phyloP scores from a whole-genome alignment of 345 rosid genomes.

The Tarenaya hassleriana region DNA sequence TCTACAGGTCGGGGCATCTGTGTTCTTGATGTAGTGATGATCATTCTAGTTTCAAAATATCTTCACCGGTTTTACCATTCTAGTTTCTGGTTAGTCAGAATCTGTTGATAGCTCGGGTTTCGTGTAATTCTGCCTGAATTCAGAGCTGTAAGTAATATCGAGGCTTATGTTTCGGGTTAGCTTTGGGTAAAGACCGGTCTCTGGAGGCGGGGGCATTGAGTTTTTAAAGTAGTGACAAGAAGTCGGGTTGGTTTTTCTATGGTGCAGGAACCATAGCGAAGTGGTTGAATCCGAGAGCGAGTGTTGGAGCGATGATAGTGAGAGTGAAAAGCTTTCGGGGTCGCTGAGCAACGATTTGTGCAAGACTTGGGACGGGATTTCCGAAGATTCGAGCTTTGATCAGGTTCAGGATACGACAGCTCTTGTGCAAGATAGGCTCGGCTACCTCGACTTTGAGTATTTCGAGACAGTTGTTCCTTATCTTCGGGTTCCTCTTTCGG shows the following conservation, averaged over 20 bases:
- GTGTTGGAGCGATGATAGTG: constrained; percentile 65
- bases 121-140: neutral
- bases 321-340: constrained; percentile 50
- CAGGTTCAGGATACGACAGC: constrained; percentile 35
- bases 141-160: no score
- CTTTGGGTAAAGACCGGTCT: neutral
- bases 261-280: constrained; percentile 35
- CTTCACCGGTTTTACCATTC: neutral
- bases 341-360: constrained; percentile 44
- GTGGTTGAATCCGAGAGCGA: constrained; percentile 44
- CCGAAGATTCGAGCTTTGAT: constrained; percentile 58
- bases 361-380: constrained; percentile 60
- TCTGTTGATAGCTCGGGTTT: no score
- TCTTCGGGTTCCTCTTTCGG: constrained; percentile 55
- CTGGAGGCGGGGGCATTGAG: neutral
- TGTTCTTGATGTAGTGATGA: no score
- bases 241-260: constrained; percentile 7
- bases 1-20: no score
- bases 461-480: constrained; percentile 57
- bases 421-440: constrained; percentile 47
- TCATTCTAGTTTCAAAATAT: no score
- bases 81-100: neutral
- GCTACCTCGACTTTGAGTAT: constrained; percentile 48
- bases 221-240: neutral
- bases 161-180: neutral